Percentiles rank a stretch among this genome's conserved stretches.
Evolutionary conservation across 257 asterid genomes (phyloP).

Genomic region (Leptodermis oblonga): DNA sequence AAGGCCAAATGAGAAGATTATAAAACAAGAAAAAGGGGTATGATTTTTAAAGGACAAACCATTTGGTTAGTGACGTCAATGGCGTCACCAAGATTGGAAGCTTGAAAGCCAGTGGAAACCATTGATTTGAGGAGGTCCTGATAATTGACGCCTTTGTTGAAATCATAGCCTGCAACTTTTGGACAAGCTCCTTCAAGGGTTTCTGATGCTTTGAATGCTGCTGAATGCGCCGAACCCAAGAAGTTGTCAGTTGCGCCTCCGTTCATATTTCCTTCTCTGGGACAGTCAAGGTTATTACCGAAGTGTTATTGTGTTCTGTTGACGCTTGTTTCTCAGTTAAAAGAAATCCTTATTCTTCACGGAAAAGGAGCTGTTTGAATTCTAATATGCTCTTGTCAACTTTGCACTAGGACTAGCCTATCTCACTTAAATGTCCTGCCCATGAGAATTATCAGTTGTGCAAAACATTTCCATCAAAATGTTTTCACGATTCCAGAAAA

Average conservation of each 20-base stretch:
- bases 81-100: constrained; percentile 94
- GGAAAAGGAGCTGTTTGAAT: no score
- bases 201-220: constrained; percentile 68
- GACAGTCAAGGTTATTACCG: not conserved
- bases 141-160: constrained; percentile 71
- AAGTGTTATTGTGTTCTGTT: not conserved
- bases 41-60: constrained; percentile 34
- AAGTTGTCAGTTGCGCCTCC: constrained; percentile 33
- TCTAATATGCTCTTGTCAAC: no score
- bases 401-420: no score
- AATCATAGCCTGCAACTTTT: constrained; percentile 80
- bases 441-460: no score
- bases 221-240: constrained; percentile 48
- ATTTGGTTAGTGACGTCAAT: constrained; percentile 70
- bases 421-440: no score
- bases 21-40: not conserved
- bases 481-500: no score
- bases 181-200: constrained; percentile 43
- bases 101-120: constrained; percentile 85
- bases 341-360: no score
- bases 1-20: not conserved
- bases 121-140: constrained; percentile 62
- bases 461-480: no score
- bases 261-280: constrained; percentile 19
- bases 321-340: not conserved